Base-by-base conservation (phyloP, 2,329 filamentous ascomycete genomes). In the Myriangium duriaei region DNA sequence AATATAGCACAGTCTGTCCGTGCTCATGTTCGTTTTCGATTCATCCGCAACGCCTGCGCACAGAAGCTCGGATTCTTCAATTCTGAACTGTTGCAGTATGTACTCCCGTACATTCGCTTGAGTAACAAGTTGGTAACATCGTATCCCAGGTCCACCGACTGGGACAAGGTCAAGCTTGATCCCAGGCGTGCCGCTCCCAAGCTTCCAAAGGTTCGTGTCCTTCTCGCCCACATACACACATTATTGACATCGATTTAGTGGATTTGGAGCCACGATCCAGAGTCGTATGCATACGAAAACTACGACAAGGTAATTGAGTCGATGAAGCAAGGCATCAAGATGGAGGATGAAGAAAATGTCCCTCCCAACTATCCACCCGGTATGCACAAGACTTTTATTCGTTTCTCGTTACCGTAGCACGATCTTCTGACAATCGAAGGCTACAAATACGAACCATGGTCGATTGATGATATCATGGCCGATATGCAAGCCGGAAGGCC, bases 1-100 rank as follows among this genome's bases (percentile, higher is more conserved):
- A 57, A 57, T 39, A 54, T 60, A 4, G 51, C 58, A 1, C 52
- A 61, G 19, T 55, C 57, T 1, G 56, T 63, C 4, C 58, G 60
- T 18, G 49, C 57, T 5, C 60, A 64, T 42, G 54, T 62, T 29
- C 53, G 60, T 28, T 58, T 63, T 50, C 58, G 60, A 18, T 69
- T 65, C 51, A 59, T 62, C 42, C 61, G 64, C 35, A 65, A 63
- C 34, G 57, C 60, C 4, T 69, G 65, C 52, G 62, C 63, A 2
- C 66, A 68, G 40, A 67, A 68, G 40, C 58, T 67, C 24, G 60
- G 62, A 30, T 65, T 65, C 53, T 58, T 58, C 44, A 64, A 67
- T 48, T 55, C 63, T 16, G 62, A 65, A 48, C 57, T 65, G 6
- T 55, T 66, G 1, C 63, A 67, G 48, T 7, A 26, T 7, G n/a